Evolutionary conservation across 2,329 filamentous ascomycete genomes (phyloP).

Genomic region (Arthrobotrys musiformis): DNA sequence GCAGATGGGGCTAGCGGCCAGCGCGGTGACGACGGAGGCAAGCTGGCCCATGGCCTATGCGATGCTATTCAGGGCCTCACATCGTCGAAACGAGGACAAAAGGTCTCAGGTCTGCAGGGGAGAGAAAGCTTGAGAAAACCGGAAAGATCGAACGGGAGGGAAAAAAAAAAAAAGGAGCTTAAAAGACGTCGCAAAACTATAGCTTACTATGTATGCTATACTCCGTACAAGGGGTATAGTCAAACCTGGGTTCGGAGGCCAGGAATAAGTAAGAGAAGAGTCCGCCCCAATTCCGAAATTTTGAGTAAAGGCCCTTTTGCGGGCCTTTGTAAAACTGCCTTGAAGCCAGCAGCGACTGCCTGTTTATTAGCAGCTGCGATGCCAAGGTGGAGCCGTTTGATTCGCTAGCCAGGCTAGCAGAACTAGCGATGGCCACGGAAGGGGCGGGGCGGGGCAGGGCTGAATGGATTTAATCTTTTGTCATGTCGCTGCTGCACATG

Average conservation of each 20-base stretch:
- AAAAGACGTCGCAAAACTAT: neutral
- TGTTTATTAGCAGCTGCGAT: slow-evolving; percentile 44
- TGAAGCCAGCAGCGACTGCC: slow-evolving; percentile 9
- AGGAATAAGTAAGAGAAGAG: slow-evolving; percentile 4
- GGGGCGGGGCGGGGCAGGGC: slow-evolving; percentile 29
- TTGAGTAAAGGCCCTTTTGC: too few relatives aligned
- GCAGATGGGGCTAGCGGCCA: too few relatives aligned
- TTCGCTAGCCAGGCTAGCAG: slow-evolving; percentile 6
- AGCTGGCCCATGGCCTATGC: too few relatives aligned
- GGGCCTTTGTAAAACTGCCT: too few relatives aligned
- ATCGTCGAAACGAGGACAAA: neutral
- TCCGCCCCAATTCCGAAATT: too few relatives aligned
- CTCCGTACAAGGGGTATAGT: neutral
- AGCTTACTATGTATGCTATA: too few relatives aligned
- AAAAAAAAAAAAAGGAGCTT: neutral
- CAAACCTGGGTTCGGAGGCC: neutral
- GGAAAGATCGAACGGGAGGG: too few relatives aligned
- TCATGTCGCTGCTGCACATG: neutral
- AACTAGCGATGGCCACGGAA: neutral
- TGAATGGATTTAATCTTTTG: slow-evolving; percentile 9
- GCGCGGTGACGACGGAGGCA: too few relatives aligned
- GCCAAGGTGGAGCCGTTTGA: slow-evolving; percentile 23
- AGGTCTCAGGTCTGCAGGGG: neutral
- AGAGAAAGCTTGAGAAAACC: too few relatives aligned
- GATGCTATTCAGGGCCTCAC: neutral